Percentiles rank a stretch among this genome's conserved stretches.
Evolutionary conservation across 129 eudicot genomes (phyloP).

Genomic region (Flaveria bidentis): DNA sequence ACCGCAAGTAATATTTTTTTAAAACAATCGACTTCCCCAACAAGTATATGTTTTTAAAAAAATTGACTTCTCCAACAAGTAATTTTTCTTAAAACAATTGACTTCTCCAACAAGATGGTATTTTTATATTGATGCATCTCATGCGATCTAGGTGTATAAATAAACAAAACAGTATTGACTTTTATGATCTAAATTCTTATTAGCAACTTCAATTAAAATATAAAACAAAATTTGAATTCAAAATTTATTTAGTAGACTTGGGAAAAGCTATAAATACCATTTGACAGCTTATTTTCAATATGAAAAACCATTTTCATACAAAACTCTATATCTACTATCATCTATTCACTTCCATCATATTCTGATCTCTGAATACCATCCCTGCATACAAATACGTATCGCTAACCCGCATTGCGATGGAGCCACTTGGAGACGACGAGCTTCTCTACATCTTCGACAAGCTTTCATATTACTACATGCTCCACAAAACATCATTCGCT

Average conservation of each 20-base stretch:
- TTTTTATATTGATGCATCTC: constrained; percentile 3
- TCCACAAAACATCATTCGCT: background rate
- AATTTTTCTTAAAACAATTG: background rate
- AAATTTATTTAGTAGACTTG: background rate
- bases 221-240: background rate
- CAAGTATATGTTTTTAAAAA: background rate
- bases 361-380: background rate
- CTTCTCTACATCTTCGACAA: constrained; percentile 12
- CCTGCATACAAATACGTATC: background rate
- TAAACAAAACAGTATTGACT: background rate
- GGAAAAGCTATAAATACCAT: background rate
- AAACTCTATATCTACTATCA: no score
- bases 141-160: background rate
- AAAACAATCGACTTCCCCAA: no score
- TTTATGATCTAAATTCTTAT: background rate
- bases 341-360: no score
- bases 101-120: background rate
- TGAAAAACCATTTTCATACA: background rate
- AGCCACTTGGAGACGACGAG: constrained; percentile 23
- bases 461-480: background rate
- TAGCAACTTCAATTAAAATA: background rate
- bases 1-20: no score
- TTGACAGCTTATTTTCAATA: background rate
- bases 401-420: background rate
- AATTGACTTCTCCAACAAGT: background rate